Evolutionary conservation across 352 stramenopile genomes (phyloP), one percentile per base, ranked within the genome.

Genomic region (Phytophthora brassicae): DNA sequence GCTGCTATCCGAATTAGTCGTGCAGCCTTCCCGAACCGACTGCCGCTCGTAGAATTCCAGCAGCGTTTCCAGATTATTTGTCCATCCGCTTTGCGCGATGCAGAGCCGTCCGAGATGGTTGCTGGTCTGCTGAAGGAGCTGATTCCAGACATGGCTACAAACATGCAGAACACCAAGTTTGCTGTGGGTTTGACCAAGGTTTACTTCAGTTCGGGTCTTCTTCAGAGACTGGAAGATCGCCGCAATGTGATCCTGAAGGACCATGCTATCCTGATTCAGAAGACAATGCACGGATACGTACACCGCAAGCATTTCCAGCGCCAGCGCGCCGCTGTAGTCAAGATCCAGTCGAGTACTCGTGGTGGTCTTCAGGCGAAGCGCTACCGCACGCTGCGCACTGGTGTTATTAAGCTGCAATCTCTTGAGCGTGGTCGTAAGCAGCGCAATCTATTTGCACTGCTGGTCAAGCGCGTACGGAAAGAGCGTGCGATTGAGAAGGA

Each of bases 1-100:
- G 98, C 99, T 66, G 98, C 97, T 13, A 98, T 99, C 57, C 90
- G 96, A 61, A 98, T 99, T 48, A 96, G 96, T 45, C 92, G 97
- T 58, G 94, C 96, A 39, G 98, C 97, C n/a, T 99, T 99, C 70
- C 97, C 97, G 42, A 98, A 99, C 71, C 94, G 98, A 23, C 76
- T 99, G 28, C 79, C 84, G 56, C 97, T 99, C 76, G 69, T 75
- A 0, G 84, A 95, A 13, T 86, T 92, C 28, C 58, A 94, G 51
- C 70, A 90, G 45, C 92, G 93, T 56, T 94, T 94, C 45, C 90
- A 83, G 74, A n/a, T 42, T 93, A 47, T 93, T 95, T 60, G 84
- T 92, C 14, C 82, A n/a, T n/a, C n/a, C n/a, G n/a, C n/a, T n/a
- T n/a, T n/a, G n/a, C n/a, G n/a, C n/a, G n/a, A n/a, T n/a, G n/a